A percentile compares a stretch with the other conserved stretches of the same genome.
phyloP scores from a whole-genome alignment of 176 grass and related monocot species.

The Zea mays region DNA sequence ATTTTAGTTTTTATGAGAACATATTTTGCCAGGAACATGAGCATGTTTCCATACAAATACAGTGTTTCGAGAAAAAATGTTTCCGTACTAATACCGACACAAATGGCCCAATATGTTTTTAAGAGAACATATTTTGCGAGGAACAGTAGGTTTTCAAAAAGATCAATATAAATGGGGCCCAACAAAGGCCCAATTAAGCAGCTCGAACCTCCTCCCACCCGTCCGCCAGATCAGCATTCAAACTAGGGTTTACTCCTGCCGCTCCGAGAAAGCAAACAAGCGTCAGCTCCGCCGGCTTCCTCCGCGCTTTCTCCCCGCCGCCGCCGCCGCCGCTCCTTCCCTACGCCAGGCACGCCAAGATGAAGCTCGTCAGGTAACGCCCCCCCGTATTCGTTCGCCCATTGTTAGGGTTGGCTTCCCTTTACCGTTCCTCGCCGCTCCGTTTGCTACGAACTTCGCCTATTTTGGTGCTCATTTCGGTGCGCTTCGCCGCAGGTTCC shows the following conservation, averaged over 20 bases:
- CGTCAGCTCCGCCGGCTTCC: slow-evolving; percentile 17
- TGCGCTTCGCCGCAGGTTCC: slow-evolving; percentile 53
- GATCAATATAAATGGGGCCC: background rate
- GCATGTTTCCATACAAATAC: too few species aligned
- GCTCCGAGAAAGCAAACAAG: slow-evolving; percentile 44
- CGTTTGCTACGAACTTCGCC: slow-evolving; percentile 16
- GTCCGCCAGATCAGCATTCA: slow-evolving; percentile 39
- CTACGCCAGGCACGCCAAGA: slow-evolving; percentile 38
- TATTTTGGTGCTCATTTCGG: slow-evolving; percentile 31
- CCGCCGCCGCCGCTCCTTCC: slow-evolving; percentile 30
- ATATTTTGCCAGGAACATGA: too few species aligned
- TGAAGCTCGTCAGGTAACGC: slow-evolving; percentile 93
- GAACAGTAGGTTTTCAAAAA: background rate
- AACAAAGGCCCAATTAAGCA: slow-evolving; percentile 20
- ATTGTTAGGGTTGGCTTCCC: background rate
- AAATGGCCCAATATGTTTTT: too few species aligned
- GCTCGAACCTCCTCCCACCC: background rate
- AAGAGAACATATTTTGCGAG: background rate
- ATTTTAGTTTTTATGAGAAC: too few species aligned
- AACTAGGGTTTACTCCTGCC: slow-evolving; percentile 58
- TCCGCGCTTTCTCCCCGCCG: slow-evolving; percentile 15
- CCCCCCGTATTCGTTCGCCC: background rate
- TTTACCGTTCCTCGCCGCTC: slow-evolving; percentile 1
- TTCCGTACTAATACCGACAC: too few species aligned
- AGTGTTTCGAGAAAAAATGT: too few species aligned